A percentile compares a stretch with the other conserved stretches of the same genome.
These are phyloP conservation scores for Colletotrichum sidae DNA, from an alignment of 2,329 filamentous ascomycete genomes.

Conservation along the genomic window DNA sequence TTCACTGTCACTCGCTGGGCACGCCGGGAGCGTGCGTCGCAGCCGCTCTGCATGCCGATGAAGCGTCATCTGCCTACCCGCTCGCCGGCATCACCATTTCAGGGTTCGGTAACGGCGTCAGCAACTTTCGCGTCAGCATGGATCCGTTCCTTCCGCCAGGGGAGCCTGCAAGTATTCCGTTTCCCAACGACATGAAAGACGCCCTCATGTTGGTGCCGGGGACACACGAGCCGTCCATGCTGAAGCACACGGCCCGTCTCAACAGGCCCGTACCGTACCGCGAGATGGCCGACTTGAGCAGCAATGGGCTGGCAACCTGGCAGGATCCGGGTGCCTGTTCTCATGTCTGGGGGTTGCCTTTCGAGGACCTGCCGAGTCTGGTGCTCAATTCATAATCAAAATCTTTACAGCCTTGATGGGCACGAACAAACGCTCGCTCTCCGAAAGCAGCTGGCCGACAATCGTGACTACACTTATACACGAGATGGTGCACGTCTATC, in stretches of 20 bases:
- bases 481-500: too few species aligned
- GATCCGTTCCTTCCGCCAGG: conserved; percentile 2
- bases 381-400: too few species aligned
- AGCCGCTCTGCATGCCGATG: conserved; percentile 32
- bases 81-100: conserved; percentile 40
- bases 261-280: conserved; percentile 32
- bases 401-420: too few species aligned
- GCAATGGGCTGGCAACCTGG: conserved; percentile 32
- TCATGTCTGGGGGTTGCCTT: conserved; percentile 18
- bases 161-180: conserved; percentile 10
- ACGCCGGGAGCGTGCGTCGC: conserved; percentile 36
- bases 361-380: too few species aligned
- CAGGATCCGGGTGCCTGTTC: conserved; percentile 37
- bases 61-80: conserved; percentile 32
- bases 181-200: conserved; percentile 34
- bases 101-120: conserved; percentile 38
- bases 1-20: conserved; percentile 41
- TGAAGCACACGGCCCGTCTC: conserved; percentile 34
- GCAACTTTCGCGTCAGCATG: neutral
- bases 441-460: too few species aligned
- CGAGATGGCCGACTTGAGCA: conserved; percentile 31
- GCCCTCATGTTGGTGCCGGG: conserved; percentile 35
- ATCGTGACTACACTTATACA: too few species aligned
- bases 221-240: conserved; percentile 36
- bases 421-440: too few species aligned